Conservation (phyloP, 2,329 filamentous ascomycete species). For the Hypoxylon sp. region DNA sequence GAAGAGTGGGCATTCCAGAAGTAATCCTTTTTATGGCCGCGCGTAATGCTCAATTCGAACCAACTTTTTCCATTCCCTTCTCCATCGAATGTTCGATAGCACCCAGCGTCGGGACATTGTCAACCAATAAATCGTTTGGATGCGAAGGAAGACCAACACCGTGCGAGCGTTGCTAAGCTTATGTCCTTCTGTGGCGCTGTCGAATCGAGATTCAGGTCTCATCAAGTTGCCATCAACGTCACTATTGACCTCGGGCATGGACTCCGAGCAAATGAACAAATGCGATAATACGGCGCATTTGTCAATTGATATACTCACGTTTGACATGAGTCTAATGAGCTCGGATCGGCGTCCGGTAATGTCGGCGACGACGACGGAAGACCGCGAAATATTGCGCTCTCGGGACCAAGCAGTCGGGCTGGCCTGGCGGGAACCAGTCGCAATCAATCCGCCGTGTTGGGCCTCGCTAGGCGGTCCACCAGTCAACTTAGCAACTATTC, state of each 20-base stretch:
- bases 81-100: conserved; percentile 2
- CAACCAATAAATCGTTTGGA: not conserved
- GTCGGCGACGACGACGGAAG: conserved; percentile 11
- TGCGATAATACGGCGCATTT: not conserved
- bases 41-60: not conserved
- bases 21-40: not conserved
- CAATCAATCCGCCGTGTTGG: conserved; percentile 8
- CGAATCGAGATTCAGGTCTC: conserved; percentile 26
- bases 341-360: conserved; percentile 1
- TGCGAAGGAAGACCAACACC: conserved; percentile 6
- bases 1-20: not conserved
- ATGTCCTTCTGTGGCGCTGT: conserved; percentile 18
- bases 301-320: not conserved
- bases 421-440: conserved; percentile 2
- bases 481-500: conserved; percentile 6
- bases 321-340: not conserved
- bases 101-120: not conserved
- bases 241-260: not conserved
- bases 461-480: not conserved
- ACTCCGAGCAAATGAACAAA: not conserved
- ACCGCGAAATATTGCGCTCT: conserved; percentile 3
- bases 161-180: conserved; percentile 15
- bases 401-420: conserved; percentile 22
- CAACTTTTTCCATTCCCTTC: not conserved
- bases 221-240: conserved; percentile 9